Base-by-base conservation (phyloP, 2,329 filamentous ascomycete species). In the Samsoniella hepiali region DNA sequence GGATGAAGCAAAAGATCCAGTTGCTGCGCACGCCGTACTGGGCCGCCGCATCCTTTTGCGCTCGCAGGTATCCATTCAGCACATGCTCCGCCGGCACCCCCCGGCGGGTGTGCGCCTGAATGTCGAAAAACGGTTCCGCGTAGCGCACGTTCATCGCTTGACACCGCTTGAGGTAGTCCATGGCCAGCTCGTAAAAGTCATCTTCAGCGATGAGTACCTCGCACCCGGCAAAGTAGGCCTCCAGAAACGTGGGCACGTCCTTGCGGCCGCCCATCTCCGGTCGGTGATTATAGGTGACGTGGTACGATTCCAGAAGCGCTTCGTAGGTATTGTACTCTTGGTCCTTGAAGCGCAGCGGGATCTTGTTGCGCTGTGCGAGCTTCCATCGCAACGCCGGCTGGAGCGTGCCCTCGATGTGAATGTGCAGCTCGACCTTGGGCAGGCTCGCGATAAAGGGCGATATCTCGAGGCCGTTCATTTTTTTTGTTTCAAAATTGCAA, bases 341-440 rank as follows among this genome's bases (percentile, higher is more conserved):
- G 11, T 58, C 15, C 38, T 87, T 84, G 38, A 82, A 74, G 6
- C 84, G 84, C 5, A 92, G 80, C 6, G 78, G 53, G 66, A 92
- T 83, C 58, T 79, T 78, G 80, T 93, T 91, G 69, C 83, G 83
- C 42, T 77, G 73, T 4, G 90, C 87, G 3, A 93, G 84, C 42
- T 79, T 72, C 78, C 91, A 93, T 65, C 91, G 83, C 42, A 91
- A 79, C 59, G 80, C 76, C 4, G 89, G 89, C 31, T 86, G 85
- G 34, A 93, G 81, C 10, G 88, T 87, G 64, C 90, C 90, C 75
- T 93, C 90, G 36, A 93, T 81, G 73, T 93, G 90, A 64, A 93
- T 84, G 75, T 93, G 90, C 71, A 92, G 89, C 74, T 93, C 90
- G 76, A 88, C 91, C 79, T 93, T 92, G 67, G 90, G 90, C 47